A percentile compares a stretch with the other conserved stretches of the same genome.
These are phyloP conservation scores for Phytomonas sp. DNA, from an alignment of 208 protist species.

Conservation along the genomic window DNA sequence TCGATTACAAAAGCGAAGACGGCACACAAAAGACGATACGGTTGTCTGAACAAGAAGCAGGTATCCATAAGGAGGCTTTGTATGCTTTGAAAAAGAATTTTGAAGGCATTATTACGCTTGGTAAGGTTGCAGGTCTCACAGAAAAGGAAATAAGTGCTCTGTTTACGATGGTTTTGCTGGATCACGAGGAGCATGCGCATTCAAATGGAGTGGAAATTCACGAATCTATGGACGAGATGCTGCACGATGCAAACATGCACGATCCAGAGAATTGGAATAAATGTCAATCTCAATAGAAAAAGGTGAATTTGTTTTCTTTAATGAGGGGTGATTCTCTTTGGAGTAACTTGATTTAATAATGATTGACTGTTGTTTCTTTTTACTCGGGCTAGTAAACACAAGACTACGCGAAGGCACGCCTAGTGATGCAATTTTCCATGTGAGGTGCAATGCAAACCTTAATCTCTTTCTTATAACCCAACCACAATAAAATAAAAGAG, in stretches of 20 bases:
- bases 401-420: background rate
- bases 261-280: background rate
- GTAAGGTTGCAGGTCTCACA: constrained; percentile 29
- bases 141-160: constrained; percentile 23
- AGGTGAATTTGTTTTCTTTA: background rate
- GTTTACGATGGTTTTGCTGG: constrained; percentile 19
- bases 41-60: background rate
- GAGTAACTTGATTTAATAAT: background rate
- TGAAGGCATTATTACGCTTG: constrained; percentile 34
- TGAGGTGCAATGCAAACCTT: background rate
- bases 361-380: background rate
- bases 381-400: background rate
- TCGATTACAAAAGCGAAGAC: constrained; percentile 17
- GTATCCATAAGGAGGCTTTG: constrained; percentile 6
- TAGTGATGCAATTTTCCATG: background rate
- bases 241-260: background rate
- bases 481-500: background rate
- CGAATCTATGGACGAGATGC: background rate
- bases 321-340: background rate
- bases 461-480: background rate
- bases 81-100: constrained; percentile 29
- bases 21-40: constrained; percentile 1
- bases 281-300: background rate
- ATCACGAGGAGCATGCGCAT: constrained; percentile 9
- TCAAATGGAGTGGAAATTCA: background rate